Percentiles rank a stretch among this genome's conserved stretches.
phyloP scores from a whole-genome alignment of 164 flowering plant genomes.

The Taxillus chinensis region DNA sequence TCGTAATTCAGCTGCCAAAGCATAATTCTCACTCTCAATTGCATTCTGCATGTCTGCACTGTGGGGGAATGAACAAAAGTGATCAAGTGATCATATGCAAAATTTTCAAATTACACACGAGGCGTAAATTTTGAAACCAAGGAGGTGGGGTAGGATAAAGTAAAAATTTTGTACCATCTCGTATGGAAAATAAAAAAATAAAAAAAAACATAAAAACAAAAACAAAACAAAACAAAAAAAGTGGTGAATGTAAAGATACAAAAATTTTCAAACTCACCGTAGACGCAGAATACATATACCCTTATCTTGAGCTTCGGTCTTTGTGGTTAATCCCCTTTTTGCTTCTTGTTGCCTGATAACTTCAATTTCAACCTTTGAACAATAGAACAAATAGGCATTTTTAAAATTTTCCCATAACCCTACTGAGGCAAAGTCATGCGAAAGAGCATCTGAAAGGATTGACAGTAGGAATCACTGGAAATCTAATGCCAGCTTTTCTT shows the following conservation, averaged over 20 bases:
- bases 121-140: background rate
- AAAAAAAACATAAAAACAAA: no score
- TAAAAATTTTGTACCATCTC: background rate
- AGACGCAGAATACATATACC: constrained; percentile 63
- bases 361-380: constrained; percentile 73
- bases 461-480: no score
- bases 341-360: constrained; percentile 48
- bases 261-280: constrained; percentile 37
- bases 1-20: constrained; percentile 71
- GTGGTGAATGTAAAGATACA: no score
- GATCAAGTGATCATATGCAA: background rate
- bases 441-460: no score
- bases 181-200: no score
- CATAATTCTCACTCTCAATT: constrained; percentile 69
- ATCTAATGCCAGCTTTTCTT: no score
- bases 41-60: constrained; percentile 84
- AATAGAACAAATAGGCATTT: constrained; percentile 12
- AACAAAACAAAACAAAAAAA: no score
- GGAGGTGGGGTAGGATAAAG: background rate
- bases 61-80: constrained; percentile 19
- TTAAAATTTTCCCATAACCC: constrained; percentile 1
- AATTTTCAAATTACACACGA: background rate
- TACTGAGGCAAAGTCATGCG: background rate
- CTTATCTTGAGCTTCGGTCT: constrained; percentile 87
- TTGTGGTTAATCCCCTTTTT: constrained; percentile 58